phyloP scores from a whole-genome alignment of 2,329 filamentous ascomycete species.

The Aspergillus caelatus region DNA sequence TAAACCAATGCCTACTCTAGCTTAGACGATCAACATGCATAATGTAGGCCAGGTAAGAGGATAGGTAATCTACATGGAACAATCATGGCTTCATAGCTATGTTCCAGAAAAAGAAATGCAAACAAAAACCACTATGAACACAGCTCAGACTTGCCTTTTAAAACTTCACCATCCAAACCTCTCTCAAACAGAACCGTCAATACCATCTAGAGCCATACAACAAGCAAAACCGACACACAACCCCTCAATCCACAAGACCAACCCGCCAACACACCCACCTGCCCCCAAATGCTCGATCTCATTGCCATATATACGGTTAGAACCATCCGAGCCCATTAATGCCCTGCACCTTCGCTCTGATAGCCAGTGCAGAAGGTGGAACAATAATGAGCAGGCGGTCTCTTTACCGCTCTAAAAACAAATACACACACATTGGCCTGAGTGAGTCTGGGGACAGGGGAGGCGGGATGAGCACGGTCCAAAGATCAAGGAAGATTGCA shows the following conservation, averaged over 20 bases:
- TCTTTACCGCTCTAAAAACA: conserved; percentile 8
- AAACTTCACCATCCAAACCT: conserved; percentile 25
- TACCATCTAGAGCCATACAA: conserved; percentile 10
- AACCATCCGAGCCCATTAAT: conserved; percentile 16
- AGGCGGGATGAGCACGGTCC: neutral
- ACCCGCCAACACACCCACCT: neutral
- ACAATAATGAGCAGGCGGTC: conserved; percentile 16
- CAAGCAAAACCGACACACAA: conserved; percentile 1
- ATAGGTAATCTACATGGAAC: neutral
- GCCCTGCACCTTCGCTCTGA: conserved; percentile 7
- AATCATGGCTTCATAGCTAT: neutral
- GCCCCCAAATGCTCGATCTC: neutral
- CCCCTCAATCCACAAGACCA: conserved; percentile 7
- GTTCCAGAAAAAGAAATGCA: neutral
- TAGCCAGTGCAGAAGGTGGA: neutral
- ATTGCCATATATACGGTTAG: conserved; percentile 7
- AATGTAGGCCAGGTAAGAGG: neutral
- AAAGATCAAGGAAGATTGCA: neutral
- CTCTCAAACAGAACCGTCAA: neutral
- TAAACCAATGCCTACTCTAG: neutral
- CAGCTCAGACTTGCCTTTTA: conserved; percentile 39
- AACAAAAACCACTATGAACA: neutral
- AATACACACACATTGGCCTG: neutral
- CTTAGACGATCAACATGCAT: neutral
- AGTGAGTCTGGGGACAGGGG: neutral